Evolutionary conservation across 2,329 filamentous ascomycete species (phyloP).

Genomic region (Neopestalotiopsis rosae): DNA sequence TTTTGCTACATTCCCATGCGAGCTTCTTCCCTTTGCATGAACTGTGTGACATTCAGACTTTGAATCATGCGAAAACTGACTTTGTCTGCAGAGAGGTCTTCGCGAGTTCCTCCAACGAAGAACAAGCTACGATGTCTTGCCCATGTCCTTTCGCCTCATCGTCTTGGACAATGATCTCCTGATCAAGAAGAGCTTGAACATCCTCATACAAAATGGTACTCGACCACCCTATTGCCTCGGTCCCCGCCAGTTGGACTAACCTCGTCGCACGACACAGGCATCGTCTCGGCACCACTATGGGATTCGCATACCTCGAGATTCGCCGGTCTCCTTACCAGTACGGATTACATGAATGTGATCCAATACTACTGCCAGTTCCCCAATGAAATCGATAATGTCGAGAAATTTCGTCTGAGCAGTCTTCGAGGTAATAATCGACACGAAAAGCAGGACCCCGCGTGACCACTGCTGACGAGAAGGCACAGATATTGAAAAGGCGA

Average conservation of each 20-base stretch:
- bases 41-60: conserved; percentile 6
- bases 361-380: conserved; percentile 99
- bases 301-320: conserved; percentile 93
- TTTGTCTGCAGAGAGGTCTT: conserved; percentile 72
- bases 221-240: conserved; percentile 17
- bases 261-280: conserved; percentile 61
- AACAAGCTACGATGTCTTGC: conserved; percentile 97
- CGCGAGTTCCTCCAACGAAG: conserved; percentile 95
- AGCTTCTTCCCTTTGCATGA: conserved; percentile 9
- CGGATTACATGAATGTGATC: conserved; percentile 98
- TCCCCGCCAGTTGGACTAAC: conserved; percentile 12
- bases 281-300: conserved; percentile 97
- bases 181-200: conserved; percentile 96
- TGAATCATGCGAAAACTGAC: conserved; percentile 7
- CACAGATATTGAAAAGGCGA: conserved; percentile 90
- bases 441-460: conserved; percentile 18
- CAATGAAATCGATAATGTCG: conserved; percentile 85
- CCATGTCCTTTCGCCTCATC: conserved; percentile 93
- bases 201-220: conserved; percentile 92
- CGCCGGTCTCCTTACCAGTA: conserved; percentile 91
- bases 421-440: conserved; percentile 69
- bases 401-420: conserved; percentile 91
- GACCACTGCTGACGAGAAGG: neutral
- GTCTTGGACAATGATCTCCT: conserved; percentile 93
- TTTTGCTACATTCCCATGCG: neutral